Conservation (phyloP, 768 basidiomycete genomes). For the Boletus pseudo-olivaceus region DNA sequence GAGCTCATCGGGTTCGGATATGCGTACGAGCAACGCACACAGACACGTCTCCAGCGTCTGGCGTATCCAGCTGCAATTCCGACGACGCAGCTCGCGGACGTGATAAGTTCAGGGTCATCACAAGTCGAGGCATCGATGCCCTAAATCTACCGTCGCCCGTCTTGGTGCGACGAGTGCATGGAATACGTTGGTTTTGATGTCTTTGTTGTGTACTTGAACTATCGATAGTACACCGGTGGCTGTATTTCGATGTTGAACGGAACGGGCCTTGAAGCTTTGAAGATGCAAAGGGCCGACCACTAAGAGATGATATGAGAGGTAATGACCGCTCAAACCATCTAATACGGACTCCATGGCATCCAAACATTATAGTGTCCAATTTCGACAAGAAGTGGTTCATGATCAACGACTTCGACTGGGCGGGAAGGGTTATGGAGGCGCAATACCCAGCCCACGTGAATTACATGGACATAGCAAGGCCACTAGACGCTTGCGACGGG, state of each 20-base stretch:
- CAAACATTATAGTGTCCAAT: too few relatives aligned
- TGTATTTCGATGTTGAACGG: neutral
- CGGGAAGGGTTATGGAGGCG: too few relatives aligned
- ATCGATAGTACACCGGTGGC: neutral
- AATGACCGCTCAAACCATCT: neutral
- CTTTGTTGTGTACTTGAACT: neutral
- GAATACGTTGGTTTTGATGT: neutral
- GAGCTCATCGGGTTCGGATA: conserved; percentile 40
- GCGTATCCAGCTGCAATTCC: conserved; percentile 55
- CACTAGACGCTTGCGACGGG: too few relatives aligned
- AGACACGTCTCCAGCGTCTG: conserved; percentile 44
- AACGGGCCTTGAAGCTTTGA: too few relatives aligned
- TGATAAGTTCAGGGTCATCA: conserved; percentile 15
- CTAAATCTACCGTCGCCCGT: neutral
- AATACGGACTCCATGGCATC: too few relatives aligned
- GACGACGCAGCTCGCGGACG: conserved; percentile 45
- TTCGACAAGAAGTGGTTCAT: too few relatives aligned
- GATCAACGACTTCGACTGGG: too few relatives aligned
- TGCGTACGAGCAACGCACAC: conserved; percentile 54
- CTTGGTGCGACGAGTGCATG: neutral
- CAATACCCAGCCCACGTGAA: too few relatives aligned
- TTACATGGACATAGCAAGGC: too few relatives aligned
- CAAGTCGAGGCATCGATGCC: neutral
- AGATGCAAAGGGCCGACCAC: too few relatives aligned
- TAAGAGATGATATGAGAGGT: too few relatives aligned